A percentile compares a stretch with the other conserved stretches of the same genome.
Evolutionary conservation across 305 asterid species (phyloP).

Genomic region (Rubia peregrina): DNA sequence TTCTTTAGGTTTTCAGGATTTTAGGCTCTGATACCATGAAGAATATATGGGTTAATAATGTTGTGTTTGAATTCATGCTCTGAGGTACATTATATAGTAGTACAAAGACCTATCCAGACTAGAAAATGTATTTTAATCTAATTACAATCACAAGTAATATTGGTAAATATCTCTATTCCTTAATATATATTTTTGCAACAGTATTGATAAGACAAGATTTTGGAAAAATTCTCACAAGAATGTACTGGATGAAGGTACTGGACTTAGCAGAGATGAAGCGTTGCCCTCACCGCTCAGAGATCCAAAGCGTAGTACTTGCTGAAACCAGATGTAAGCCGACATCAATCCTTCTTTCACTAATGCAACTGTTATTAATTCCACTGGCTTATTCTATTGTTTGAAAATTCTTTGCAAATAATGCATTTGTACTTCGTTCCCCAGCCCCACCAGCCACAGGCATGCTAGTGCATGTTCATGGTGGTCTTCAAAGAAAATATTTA

Average conservation of each 20-base stretch:
- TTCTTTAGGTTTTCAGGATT: too few relatives aligned
- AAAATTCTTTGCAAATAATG: background rate
- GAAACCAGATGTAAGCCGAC: slow-evolving; percentile 45
- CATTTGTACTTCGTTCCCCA: background rate
- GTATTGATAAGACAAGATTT: background rate
- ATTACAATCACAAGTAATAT: too few relatives aligned
- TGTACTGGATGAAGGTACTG: slow-evolving; percentile 49
- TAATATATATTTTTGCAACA: background rate
- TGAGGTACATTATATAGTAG: too few relatives aligned
- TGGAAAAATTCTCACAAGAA: slow-evolving; percentile 11
- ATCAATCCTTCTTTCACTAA: background rate
- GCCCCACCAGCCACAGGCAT: background rate
- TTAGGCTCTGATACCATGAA: too few relatives aligned
- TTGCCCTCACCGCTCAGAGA: slow-evolving; percentile 81
- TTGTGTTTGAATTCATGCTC: too few relatives aligned
- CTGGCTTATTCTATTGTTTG: background rate
- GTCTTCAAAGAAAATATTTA: background rate
- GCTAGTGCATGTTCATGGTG: slow-evolving; percentile 2
- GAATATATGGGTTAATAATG: too few relatives aligned
- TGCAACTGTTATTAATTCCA: background rate
- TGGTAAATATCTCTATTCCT: too few relatives aligned
- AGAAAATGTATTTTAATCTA: too few relatives aligned
- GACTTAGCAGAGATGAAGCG: slow-evolving; percentile 54
- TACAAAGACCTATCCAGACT: too few relatives aligned
- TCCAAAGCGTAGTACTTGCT: slow-evolving; percentile 71